Evolutionary conservation across 805 yeast genomes (phyloP), one percentile per base, ranked within the genome.

Genomic region (Saturnispora zaruensis): DNA sequence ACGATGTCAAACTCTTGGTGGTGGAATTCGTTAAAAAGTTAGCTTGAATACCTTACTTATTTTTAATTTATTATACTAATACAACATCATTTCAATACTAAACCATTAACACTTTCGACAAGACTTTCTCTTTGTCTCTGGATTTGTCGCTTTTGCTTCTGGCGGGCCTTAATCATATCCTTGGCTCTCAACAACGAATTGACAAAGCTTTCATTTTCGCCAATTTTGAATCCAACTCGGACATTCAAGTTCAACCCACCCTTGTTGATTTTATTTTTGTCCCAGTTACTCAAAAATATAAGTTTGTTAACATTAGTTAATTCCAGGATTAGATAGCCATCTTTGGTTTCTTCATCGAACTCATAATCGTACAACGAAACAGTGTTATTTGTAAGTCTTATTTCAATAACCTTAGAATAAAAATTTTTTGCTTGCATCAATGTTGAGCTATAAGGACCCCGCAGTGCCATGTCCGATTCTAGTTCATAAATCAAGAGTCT

Each of bases 321-420:
- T 58, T 84, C 90, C 26, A 84, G 59, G 11, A 83, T 81, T 43
- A 84, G 66, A 57, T 77, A 83, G 0, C 91, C 93, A 49, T 70
- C 74, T 23, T 71, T 70, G 6, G 71, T 70, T 18, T 65, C 68
- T 51, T 79, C 85, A 54, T 80, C 82, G 64, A 85, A 84, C 61
- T 84, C 91, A 64, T 82, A 84, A 64, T 84, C 91, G 61, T 84
- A 85, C 82, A 85, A 80, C 59, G 86, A 85, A 49, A 84, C 78
- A 55, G 77, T 70, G 41, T 69, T 66, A 56, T 76, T 78, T 0
- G 77, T 74, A 28, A 74, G 57, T 47, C 67, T 73, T 34, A 77
- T 71, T 25, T 73, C 73, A 33, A 66, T 58, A 2, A 65, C 54
- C 37, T 57, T 60, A 3, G 65, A 59, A 49, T 63, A 66, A 48